Evolutionary conservation across 192 early-diverging fungal genomes (phyloP).

Genomic region (Podila epigama): DNA sequence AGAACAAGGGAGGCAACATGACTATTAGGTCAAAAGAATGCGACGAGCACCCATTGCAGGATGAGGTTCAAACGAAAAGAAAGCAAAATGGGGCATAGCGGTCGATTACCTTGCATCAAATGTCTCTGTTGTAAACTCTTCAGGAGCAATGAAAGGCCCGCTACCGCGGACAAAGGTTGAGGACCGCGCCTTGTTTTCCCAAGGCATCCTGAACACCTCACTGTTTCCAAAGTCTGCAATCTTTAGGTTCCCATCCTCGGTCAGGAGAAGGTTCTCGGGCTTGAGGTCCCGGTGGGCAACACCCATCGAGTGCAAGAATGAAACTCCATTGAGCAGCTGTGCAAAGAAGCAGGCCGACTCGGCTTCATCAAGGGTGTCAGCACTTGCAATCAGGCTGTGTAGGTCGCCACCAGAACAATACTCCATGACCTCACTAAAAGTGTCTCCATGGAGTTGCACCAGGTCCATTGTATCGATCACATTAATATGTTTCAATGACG

Average conservation of each 20-base stretch:
- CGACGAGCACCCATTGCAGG: background rate
- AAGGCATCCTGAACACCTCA: constrained; percentile 80
- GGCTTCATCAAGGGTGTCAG: constrained; percentile 55
- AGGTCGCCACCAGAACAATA: constrained; percentile 86
- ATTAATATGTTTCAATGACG: constrained; percentile 77
- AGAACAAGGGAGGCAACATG: background rate
- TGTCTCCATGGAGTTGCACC: constrained; percentile 69
- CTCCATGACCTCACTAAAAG: constrained; percentile 81
- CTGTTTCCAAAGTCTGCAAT: constrained; percentile 89
- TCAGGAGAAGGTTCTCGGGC: constrained; percentile 85
- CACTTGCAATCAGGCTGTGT: constrained; percentile 71
- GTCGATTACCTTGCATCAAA: constrained; percentile 71
- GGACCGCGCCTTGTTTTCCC: constrained; percentile 65
- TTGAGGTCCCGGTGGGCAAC: constrained; percentile 88
- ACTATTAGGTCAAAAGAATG: background rate
- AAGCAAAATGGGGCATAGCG: background rate
- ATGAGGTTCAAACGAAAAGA: background rate
- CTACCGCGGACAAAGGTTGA: constrained; percentile 74
- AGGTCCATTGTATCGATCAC: constrained; percentile 84
- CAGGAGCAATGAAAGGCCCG: constrained; percentile 90
- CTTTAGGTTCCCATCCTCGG: constrained; percentile 69
- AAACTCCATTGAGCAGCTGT: constrained; percentile 78
- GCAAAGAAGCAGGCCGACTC: constrained; percentile 75
- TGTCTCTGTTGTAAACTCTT: constrained; percentile 66
- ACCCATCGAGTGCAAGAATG: constrained; percentile 81